These are phyloP conservation scores for Aspergillus clavatus DNA, from an alignment of 2,329 filamentous ascomycete genomes.

Conservation along the genomic window DNA sequence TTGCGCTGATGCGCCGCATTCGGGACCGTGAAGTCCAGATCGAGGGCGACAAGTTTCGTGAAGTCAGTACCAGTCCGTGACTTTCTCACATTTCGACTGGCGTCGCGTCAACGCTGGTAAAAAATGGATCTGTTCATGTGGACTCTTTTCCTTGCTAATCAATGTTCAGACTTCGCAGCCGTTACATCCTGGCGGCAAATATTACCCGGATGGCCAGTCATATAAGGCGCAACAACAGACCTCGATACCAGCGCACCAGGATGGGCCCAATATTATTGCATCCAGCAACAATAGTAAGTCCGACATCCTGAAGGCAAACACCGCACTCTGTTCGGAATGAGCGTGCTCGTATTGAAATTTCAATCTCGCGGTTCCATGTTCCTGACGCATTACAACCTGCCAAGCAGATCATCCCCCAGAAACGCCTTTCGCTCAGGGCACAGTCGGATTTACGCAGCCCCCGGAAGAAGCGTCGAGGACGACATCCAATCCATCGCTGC, in stretches of 20 bases:
- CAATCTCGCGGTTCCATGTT: neutral
- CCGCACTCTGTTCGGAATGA: slow-evolving; percentile 10
- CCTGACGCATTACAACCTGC: neutral
- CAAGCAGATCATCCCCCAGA: neutral
- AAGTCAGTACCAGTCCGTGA: slow-evolving; percentile 45
- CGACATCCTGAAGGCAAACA: slow-evolving; percentile 9
- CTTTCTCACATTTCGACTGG: slow-evolving; percentile 30
- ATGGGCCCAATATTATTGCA: slow-evolving; percentile 3
- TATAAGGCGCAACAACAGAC: slow-evolving; percentile 11
- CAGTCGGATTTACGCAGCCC: neutral
- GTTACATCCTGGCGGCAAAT: slow-evolving; percentile 44
- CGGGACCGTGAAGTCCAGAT: slow-evolving; percentile 68
- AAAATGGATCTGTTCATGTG: slow-evolving; percentile 23
- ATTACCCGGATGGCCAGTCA: slow-evolving; percentile 37
- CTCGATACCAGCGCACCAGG: neutral
- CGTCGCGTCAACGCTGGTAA: slow-evolving; percentile 37
- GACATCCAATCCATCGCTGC: neutral
- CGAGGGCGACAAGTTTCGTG: slow-evolving; percentile 57
- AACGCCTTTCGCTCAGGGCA: neutral
- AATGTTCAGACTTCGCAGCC: slow-evolving; percentile 36
- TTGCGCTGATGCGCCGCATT: slow-evolving; percentile 70
- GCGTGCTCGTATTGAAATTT: neutral
- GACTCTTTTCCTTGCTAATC: slow-evolving; percentile 34
- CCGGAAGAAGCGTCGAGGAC: slow-evolving; percentile 2
- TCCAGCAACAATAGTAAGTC: slow-evolving; percentile 24